Evolutionary conservation across 176 grass and related monocot species (phyloP), one percentile per base, ranked within the genome.

Genomic region (Saccharum spontaneum): DNA sequence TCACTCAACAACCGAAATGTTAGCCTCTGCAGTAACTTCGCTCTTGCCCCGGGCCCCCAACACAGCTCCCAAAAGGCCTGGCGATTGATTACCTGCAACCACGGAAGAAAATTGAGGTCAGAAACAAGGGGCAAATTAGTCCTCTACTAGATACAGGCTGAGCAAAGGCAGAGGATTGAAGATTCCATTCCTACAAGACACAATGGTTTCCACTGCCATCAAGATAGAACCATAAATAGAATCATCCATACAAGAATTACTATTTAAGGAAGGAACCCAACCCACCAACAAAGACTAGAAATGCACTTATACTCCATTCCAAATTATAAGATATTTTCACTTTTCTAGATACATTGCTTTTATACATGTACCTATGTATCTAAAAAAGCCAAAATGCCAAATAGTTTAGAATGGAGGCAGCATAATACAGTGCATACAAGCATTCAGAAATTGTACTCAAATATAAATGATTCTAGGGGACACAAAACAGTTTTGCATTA

Each of bases 31-130:
- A 71, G 40, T 49, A 9, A 43, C 15, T 79, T 57, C 10, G 63
- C 46, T 22, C 36, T 48, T 66, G 24, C 69, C 68, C 39, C 13
- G 3, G 50, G 16, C 3, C 41, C 62, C 68, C 67, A 62, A 24
- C 54, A 73, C 59, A 43, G 78, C 10, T 80, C 45, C 64, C 65
- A 16, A 23, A 38, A 76, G 59, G 57, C 30, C 10, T 52, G 16
- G 28, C 4, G 16, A 10, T 20, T 49, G 13, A 9, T 80, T 83
- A 63, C 75, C 82, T 83, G 87, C 50, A 61, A 62, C 43, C 23
- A 54, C 26, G 15, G 63, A 70, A 71, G 15, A 63, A 4, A 80
- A 22, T 16, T 34, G 8, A 69, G 62, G 8, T 87, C 30, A 80
- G 18, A 57, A 79, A 33, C 41, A 26, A 63, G 37, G 50, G 34